Conservation (phyloP, 345 rosid species). For the Eucalyptus pauciflora region DNA sequence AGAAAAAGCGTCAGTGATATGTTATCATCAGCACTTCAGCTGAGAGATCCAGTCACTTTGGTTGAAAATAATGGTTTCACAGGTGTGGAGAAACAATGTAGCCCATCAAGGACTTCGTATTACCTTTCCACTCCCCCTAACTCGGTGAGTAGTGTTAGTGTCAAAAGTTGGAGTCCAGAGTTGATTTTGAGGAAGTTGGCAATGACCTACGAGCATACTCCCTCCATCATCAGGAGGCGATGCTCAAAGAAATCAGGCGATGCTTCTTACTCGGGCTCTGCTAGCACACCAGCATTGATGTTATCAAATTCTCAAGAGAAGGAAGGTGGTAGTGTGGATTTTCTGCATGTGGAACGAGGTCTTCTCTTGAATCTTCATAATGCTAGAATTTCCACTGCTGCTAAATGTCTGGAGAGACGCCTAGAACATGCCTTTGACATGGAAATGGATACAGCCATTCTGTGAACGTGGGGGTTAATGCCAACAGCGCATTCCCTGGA, state of each 20-base stretch:
- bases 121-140: constrained; percentile 2
- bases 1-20: neutral
- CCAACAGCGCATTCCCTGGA: neutral
- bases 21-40: neutral
- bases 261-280: neutral
- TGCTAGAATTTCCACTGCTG: neutral
- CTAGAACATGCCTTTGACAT: neutral
- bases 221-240: constrained; percentile 34
- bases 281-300: neutral
- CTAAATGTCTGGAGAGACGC: neutral
- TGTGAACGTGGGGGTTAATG: neutral
- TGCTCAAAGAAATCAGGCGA: neutral
- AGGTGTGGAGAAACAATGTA: neutral
- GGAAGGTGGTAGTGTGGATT: neutral
- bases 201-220: constrained; percentile 21
- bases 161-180: constrained; percentile 19
- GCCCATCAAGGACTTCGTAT: neutral
- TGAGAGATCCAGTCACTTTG: neutral
- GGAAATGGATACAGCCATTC: neutral
- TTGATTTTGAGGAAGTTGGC: constrained; percentile 27
- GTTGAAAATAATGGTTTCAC: neutral
- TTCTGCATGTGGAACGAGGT: neutral
- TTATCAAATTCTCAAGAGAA: neutral
- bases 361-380: neutral
- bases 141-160: constrained; percentile 1